A percentile compares a stretch with the other conserved stretches of the same genome.
Conservation (phyloP, 2,329 filamentous ascomycete species). For the Mollisiaceae sp. region DNA sequence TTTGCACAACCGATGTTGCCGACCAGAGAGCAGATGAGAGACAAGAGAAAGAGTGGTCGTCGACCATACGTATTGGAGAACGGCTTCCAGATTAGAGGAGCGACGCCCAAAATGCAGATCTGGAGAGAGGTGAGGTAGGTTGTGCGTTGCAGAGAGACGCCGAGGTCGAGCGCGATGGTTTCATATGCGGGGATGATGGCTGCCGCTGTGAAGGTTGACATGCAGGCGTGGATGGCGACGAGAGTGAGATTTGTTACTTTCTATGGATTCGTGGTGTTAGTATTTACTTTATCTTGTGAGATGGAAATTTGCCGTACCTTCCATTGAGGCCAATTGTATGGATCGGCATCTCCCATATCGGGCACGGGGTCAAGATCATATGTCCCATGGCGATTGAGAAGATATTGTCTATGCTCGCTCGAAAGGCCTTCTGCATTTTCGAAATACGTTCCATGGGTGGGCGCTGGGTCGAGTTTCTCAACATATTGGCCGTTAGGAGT, state of each 20-base stretch:
- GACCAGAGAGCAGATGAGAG: conserved; percentile 49
- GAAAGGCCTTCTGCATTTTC: conserved; percentile 2
- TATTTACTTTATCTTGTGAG: neutral
- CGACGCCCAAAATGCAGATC: conserved; percentile 56
- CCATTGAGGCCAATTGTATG: conserved; percentile 59
- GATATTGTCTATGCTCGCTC: conserved; percentile 42
- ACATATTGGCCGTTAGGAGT: neutral
- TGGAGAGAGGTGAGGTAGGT: conserved; percentile 57
- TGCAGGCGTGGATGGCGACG: conserved; percentile 57
- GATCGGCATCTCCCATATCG: conserved; percentile 53
- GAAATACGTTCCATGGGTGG: conserved; percentile 16
- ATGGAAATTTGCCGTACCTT: conserved; percentile 47
- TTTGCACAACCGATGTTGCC: conserved; percentile 59
- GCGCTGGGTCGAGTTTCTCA: conserved; percentile 12
- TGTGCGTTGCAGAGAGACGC: conserved; percentile 48
- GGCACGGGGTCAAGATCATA: conserved; percentile 58
- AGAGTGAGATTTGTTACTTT: conserved; percentile 54
- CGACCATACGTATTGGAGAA: conserved; percentile 56
- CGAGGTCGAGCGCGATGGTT: conserved; percentile 52
- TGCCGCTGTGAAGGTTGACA: conserved; percentile 57
- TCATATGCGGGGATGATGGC: conserved; percentile 56
- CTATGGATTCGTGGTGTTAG: conserved; percentile 36
- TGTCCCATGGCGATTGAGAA: conserved; percentile 57
- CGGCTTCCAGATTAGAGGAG: conserved; percentile 58
- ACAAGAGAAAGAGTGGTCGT: conserved; percentile 54